A percentile compares a stretch with the other conserved stretches of the same genome.
phyloP scores from a whole-genome alignment of 2,329 filamentous ascomycete genomes.

The Calonectria hawksworthii region DNA sequence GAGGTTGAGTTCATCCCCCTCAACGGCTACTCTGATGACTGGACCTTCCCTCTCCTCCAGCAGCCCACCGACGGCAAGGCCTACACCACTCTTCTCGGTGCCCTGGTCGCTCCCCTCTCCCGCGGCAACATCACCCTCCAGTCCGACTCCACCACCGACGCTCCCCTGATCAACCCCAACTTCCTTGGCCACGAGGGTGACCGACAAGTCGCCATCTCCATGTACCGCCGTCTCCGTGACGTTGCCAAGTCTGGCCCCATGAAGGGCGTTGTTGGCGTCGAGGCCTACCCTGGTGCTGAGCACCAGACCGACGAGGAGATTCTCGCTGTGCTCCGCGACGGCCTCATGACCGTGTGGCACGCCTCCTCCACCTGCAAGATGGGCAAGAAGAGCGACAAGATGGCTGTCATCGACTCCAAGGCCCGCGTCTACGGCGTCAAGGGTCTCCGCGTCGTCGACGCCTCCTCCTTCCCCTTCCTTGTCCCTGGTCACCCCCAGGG shows the following conservation, averaged over 20 bases:
- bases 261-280: conserved; percentile 9
- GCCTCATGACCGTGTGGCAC: conserved; percentile 17
- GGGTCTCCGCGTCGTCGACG: conserved; percentile 50
- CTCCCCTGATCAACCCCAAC: conserved; percentile 60
- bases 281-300: conserved; percentile 25
- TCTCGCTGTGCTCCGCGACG: background rate
- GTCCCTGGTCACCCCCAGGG: conserved; percentile 44
- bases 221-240: conserved; percentile 58
- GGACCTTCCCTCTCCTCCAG: conserved; percentile 36
- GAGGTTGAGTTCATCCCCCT: conserved; percentile 37
- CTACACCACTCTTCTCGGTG: conserved; percentile 42
- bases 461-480: conserved; percentile 45
- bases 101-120: conserved; percentile 48
- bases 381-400: conserved; percentile 46
- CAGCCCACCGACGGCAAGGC: conserved; percentile 31
- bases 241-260: conserved; percentile 34
- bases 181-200: conserved; percentile 60
- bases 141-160: conserved; percentile 47
- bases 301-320: conserved; percentile 15
- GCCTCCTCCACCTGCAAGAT: conserved; percentile 38
- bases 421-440: conserved; percentile 48
- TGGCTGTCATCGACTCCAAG: conserved; percentile 49
- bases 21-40: conserved; percentile 39
- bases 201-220: conserved; percentile 51
- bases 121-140: conserved; percentile 58